Evolutionary conservation across 495 filamentous ascomycete genomes (phyloP).

Genomic region (Pyrenula massariospora): DNA sequence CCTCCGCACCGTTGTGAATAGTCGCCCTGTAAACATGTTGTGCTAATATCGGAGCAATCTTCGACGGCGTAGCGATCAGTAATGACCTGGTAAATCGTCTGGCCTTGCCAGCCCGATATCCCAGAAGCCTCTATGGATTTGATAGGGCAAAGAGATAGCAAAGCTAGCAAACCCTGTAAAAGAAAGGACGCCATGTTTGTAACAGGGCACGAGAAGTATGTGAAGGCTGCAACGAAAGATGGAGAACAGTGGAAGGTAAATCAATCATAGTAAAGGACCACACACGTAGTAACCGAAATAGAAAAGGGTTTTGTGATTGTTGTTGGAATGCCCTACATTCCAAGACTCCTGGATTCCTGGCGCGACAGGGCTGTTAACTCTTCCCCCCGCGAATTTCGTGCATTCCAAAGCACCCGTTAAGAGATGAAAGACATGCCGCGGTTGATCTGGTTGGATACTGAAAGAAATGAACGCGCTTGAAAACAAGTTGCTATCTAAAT

Average conservation of each 20-base stretch:
- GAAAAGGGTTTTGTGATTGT: neutral
- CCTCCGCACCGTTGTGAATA: constrained; percentile 51
- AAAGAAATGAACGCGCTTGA: neutral
- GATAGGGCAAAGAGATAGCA: neutral
- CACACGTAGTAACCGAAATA: neutral
- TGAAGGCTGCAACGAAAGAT: neutral
- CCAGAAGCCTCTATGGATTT: neutral
- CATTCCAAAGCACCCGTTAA: neutral
- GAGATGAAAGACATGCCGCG: neutral
- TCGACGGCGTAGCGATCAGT: constrained; percentile 58
- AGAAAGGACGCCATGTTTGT: neutral
- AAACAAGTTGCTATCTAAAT: neutral
- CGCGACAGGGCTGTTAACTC: neutral
- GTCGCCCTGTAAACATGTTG: constrained; percentile 28
- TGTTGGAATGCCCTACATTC: neutral
- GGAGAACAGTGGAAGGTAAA: neutral
- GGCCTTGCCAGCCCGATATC: constrained; percentile 29
- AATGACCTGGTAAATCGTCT: constrained; percentile 53
- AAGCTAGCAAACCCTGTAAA: neutral
- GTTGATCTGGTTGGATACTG: neutral
- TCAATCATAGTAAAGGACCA: neutral
- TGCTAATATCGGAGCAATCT: constrained; percentile 34
- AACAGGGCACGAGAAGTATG: neutral
- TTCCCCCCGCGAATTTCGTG: neutral
- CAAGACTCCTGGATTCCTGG: neutral